Base-by-base conservation (phyloP, 2,329 filamentous ascomycete species). In the Immersiporthe knoxdaviesiana region DNA sequence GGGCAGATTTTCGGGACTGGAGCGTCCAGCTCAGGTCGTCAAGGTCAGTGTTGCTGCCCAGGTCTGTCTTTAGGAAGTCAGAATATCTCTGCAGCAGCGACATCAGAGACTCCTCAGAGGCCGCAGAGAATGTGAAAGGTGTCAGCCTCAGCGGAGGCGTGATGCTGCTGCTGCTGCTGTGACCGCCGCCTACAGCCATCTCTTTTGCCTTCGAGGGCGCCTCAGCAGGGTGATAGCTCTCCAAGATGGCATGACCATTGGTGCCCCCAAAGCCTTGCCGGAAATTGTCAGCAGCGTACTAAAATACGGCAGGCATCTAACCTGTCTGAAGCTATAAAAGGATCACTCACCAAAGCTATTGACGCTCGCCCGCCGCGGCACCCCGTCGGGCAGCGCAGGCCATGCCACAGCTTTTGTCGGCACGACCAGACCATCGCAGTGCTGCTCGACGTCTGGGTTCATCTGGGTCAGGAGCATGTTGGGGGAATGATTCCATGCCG, bases 401-500 rank as follows among this genome's bases (percentile, higher is more conserved):
- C 68, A 70, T 1, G 47, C 83, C 77, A 21, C 71, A 74, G 18
- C 85, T 85, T 70, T 87, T 83, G 35, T 78, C 77, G 69, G 83
- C 83, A 63, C 39, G 18, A 44, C n/a, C 1, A 68, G 62, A 18
- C 52, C 4, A 2, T 12, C 18, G 11, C 27, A 65, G 39, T 58
- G 65, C 10, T 62, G 62, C n/a, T 30, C 54, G 18, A 68, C 21
- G 10, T 39, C 65, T 12, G 70, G 58, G 47, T 73, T 77, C 21
- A 76, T 66, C 60, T 70, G 71, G 35, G 76, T 71, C 41, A 76
- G 74, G 2, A 70, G 67, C 24, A 73, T 70, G 21, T 70, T 77
- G 8, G 75, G 74, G 74, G 63, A 14, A 77, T 71, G 12, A 62
- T 27, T 8, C 73, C 74, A 24, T 74, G 58, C 52, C 75, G 39